Evolutionary conservation across 2,329 filamentous ascomycete species (phyloP).

Genomic region (Pyrenochaeta sp.): DNA sequence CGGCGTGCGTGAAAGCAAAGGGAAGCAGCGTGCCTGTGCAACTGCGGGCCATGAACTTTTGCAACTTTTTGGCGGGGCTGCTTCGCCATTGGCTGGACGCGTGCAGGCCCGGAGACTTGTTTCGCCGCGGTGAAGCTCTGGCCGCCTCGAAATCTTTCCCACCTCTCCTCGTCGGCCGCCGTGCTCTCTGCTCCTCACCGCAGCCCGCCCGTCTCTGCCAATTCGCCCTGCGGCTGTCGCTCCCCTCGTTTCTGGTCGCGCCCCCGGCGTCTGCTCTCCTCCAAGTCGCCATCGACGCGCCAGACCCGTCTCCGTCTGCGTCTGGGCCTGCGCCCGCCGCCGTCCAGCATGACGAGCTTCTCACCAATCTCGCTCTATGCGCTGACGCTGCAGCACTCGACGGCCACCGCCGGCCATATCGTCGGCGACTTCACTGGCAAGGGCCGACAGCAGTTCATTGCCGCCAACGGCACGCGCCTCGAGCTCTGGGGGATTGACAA

Average conservation of each 20-base stretch:
- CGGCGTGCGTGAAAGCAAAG: too few species aligned
- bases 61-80: slow-evolving; percentile 25
- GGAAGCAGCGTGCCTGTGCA: too few species aligned
- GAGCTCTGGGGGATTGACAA: slow-evolving; percentile 86
- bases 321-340: slow-evolving; percentile 42
- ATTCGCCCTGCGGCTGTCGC: background rate
- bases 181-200: background rate
- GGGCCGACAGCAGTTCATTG: slow-evolving; percentile 97
- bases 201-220: slow-evolving; percentile 11
- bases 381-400: slow-evolving; percentile 91
- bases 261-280: slow-evolving; percentile 3
- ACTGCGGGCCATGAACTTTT: slow-evolving; percentile 21
- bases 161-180: background rate
- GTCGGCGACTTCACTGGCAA: slow-evolving; percentile 95
- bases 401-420: slow-evolving; percentile 87
- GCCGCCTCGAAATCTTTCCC: slow-evolving; percentile 7
- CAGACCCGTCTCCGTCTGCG: slow-evolving; percentile 17
- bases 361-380: slow-evolving; percentile 99
- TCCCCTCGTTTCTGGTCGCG: background rate
- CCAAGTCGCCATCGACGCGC: slow-evolving; percentile 16
- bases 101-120: too few species aligned
- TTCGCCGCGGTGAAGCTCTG: slow-evolving; percentile 20
- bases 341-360: slow-evolving; percentile 85
- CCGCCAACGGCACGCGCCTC: slow-evolving; percentile 87
- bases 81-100: slow-evolving; percentile 15